Evolutionary conservation across 208 protist genomes (phyloP), one percentile per base, ranked within the genome.

Genomic region (Leptomonas pyrrhocoris): DNA sequence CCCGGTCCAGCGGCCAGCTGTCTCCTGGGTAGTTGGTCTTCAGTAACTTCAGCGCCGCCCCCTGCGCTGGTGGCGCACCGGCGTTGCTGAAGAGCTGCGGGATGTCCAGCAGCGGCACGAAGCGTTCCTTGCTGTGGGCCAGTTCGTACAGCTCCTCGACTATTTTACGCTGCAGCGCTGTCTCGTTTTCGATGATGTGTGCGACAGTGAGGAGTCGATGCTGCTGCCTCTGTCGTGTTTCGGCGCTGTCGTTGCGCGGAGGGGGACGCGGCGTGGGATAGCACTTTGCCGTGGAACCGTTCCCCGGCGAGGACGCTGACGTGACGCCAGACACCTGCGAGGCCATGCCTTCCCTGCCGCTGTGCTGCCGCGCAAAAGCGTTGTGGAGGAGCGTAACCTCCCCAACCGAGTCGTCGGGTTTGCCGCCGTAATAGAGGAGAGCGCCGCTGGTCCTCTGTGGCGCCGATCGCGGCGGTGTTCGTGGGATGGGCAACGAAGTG

Each of bases 71-170:
- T 19, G 56, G 28, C 27, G 2, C 34, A 23, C 25, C 40, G 27
- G 45, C 12, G 25, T 9, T 55, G 27, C 7, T 48, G 38, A 91
- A 73, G n/a, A 91, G 46, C n/a, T 68, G 58, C 12, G 84, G 77
- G 1, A 78, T 74, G 12, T 67, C 49, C 7, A 93, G 69, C 46
- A 93, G 12, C 13, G 79, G 80, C 46, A 85, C 74, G 64, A 93
- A 93, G 46, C 48, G 66, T 2, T 67, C 68, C 46, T 79, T 48
- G n/a, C 62, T 34, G 18, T 73, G 30, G n/a, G 82, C 86, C 30
- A 88, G 65, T 2, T 64, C 12, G 53, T 63, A 73, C 23, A 92
- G 59, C 49, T 87, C 83, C 50, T 68, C 36, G 34, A 81, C 34
- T 38, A 90, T 54, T 18, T 42, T 57, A 18, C 51, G 56, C 67